Evolutionary conservation across 768 basidiomycete genomes (phyloP).

Genomic region (Amanita rimosa): DNA sequence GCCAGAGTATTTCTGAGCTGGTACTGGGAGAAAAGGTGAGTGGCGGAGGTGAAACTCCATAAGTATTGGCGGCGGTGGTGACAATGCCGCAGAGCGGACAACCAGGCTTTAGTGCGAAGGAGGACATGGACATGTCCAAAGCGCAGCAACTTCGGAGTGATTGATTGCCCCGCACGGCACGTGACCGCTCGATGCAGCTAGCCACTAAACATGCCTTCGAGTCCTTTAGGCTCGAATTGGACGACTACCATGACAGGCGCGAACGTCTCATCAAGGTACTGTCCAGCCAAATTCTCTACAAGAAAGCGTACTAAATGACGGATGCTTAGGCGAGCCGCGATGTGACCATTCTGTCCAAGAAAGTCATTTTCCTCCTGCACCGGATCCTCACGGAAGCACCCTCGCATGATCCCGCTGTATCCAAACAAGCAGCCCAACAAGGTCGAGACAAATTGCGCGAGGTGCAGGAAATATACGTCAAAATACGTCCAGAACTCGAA

Average conservation of each 20-base stretch:
- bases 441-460: slow-evolving; percentile 55
- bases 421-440: slow-evolving; percentile 34
- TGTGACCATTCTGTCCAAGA: slow-evolving; percentile 86
- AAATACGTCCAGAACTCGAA: slow-evolving; percentile 47
- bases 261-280: slow-evolving; percentile 85
- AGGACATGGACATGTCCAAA: slow-evolving; percentile 1
- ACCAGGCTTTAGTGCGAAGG: slow-evolving; percentile 50
- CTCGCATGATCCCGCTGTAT: slow-evolving; percentile 15
- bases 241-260: slow-evolving; percentile 76
- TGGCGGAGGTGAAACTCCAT: slow-evolving; percentile 31
- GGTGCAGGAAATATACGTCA: slow-evolving; percentile 52
- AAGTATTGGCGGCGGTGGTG: slow-evolving; percentile 35
- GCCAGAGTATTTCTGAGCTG: slow-evolving; percentile 56
- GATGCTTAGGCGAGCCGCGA: slow-evolving; percentile 65
- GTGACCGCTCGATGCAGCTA: neutral
- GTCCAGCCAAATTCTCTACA: neutral
- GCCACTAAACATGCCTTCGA: slow-evolving; percentile 29
- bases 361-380: slow-evolving; percentile 87
- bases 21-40: slow-evolving; percentile 29
- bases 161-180: neutral
- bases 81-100: slow-evolving; percentile 75
- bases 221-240: slow-evolving; percentile 59
- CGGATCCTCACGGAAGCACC: slow-evolving; percentile 37
- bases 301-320: neutral
- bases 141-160: slow-evolving; percentile 21